Percentiles rank a stretch among this genome's conserved stretches.
phyloP scores from a whole-genome alignment of 2,329 filamentous ascomycete genomes.

The Hypoxylon sp. region DNA sequence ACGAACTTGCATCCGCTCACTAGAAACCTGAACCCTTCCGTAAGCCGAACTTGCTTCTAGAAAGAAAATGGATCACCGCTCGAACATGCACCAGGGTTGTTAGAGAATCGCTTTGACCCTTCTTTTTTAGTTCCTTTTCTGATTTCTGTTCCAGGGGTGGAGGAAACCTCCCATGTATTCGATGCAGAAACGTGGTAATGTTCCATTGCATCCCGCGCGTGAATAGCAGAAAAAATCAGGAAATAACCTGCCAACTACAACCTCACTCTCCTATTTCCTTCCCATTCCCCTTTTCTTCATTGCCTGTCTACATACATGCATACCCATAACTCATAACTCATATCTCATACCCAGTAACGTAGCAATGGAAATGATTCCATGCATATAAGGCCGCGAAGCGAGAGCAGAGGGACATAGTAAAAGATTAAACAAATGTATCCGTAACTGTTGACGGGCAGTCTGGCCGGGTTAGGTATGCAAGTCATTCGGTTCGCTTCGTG shows the following conservation, averaged over 20 bases:
- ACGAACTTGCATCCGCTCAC: slow-evolving; percentile 12
- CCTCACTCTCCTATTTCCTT: slow-evolving; percentile 10
- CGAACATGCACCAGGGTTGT: slow-evolving; percentile 10
- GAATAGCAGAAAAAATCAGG: slow-evolving; percentile 6
- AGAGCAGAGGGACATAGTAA: background rate
- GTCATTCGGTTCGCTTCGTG: slow-evolving; percentile 23
- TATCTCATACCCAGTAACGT: background rate
- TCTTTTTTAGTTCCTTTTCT: background rate
- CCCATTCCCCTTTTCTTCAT: background rate
- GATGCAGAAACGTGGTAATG: slow-evolving; percentile 47
- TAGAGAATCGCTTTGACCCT: slow-evolving; percentile 19
- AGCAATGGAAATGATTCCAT: slow-evolving; percentile 1
- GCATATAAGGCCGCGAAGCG: background rate
- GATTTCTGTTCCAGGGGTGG: background rate
- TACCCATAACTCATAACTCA: too few relatives aligned
- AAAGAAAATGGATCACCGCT: slow-evolving; percentile 35
- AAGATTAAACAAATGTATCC: slow-evolving; percentile 7
- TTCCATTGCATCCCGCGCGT: slow-evolving; percentile 44
- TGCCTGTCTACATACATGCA: too few relatives aligned
- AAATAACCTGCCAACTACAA: slow-evolving; percentile 21
- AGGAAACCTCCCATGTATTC: slow-evolving; percentile 12
- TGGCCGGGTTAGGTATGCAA: slow-evolving; percentile 34
- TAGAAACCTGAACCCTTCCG: slow-evolving; percentile 10
- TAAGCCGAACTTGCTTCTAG: slow-evolving; percentile 36
- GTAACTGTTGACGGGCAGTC: slow-evolving; percentile 21